phyloP scores from a whole-genome alignment of 2,329 filamentous ascomycete genomes.

The Aspergillaceae sp. region DNA sequence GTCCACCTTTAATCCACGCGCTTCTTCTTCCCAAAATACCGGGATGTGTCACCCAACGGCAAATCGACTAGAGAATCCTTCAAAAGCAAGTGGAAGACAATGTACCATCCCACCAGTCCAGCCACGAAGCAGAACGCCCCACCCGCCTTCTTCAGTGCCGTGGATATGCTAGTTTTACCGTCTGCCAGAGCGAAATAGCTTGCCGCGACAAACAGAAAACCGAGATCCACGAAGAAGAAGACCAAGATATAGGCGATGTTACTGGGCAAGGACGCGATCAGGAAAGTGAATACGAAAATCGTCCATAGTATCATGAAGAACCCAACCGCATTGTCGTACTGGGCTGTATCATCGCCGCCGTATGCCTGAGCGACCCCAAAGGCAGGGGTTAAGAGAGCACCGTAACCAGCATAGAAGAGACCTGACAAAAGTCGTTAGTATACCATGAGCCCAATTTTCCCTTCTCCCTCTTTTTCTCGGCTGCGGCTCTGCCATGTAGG shows the following conservation, averaged over 20 bases:
- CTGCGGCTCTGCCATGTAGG: not conserved
- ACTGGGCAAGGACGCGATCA: slow-evolving; percentile 37
- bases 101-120: slow-evolving; percentile 41
- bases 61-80: slow-evolving; percentile 32
- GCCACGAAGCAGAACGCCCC: slow-evolving; percentile 41
- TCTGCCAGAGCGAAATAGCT: slow-evolving; percentile 42
- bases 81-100: slow-evolving; percentile 36
- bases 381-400: slow-evolving; percentile 39
- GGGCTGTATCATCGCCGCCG: slow-evolving; percentile 30
- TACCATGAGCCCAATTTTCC: too few species aligned
- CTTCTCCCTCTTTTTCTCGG: not conserved
- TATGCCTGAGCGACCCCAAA: slow-evolving; percentile 41
- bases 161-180: slow-evolving; percentile 25
- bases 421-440: slow-evolving; percentile 20
- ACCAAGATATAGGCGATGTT: slow-evolving; percentile 43
- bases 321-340: slow-evolving; percentile 44
- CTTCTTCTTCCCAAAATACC: slow-evolving; percentile 30
- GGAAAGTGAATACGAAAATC: slow-evolving; percentile 39
- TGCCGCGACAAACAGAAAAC: slow-evolving; percentile 37
- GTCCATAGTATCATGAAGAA: slow-evolving; percentile 45
- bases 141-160: slow-evolving; percentile 36
- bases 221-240: slow-evolving; percentile 41
- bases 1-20: not conserved
- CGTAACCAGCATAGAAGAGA: slow-evolving; percentile 45
- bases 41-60: slow-evolving; percentile 36